These are phyloP conservation scores for Halophytophthora polymorphica DNA, from an alignment of 352 stramenopile species.

Conservation along the genomic window DNA sequence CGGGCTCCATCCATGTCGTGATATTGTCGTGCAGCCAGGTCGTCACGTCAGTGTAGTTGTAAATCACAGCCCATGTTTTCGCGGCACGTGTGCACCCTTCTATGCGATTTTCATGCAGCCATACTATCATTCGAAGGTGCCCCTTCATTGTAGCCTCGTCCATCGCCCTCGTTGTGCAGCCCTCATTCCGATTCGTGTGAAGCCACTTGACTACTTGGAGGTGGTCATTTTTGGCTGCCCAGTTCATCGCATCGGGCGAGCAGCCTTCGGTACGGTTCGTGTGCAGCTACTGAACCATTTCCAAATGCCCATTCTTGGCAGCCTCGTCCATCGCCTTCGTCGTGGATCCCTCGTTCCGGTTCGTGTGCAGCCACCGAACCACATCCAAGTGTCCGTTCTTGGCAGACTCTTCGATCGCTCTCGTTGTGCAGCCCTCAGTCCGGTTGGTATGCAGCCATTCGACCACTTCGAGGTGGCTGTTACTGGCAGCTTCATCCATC, in stretches of 20 bases:
- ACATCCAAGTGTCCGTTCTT: no score
- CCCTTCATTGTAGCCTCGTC: neutral
- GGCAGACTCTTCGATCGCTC: neutral
- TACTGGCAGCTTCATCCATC: neutral
- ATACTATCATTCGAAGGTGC: neutral
- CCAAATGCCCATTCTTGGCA: neutral
- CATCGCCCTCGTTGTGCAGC: neutral
- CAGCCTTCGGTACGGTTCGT: neutral
- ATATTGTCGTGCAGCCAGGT: no score
- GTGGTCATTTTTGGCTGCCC: neutral
- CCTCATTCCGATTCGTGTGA: neutral
- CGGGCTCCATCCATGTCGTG: no score
- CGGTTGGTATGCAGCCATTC: neutral
- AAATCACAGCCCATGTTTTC: no score
- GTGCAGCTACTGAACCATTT: neutral
- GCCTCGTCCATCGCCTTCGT: no score
- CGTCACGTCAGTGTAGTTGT: no score
- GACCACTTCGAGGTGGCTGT: neutral
- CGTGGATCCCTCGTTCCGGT: no score
- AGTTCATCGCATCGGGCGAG: neutral
- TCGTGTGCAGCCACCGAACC: no score
- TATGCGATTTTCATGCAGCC: no score
- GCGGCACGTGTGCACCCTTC: no score
- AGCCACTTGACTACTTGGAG: neutral
- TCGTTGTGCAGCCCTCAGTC: neutral